A percentile compares a stretch with the other conserved stretches of the same genome.
phyloP scores from a whole-genome alignment of 164 flowering plant species.

The Macadamia tetraphylla region DNA sequence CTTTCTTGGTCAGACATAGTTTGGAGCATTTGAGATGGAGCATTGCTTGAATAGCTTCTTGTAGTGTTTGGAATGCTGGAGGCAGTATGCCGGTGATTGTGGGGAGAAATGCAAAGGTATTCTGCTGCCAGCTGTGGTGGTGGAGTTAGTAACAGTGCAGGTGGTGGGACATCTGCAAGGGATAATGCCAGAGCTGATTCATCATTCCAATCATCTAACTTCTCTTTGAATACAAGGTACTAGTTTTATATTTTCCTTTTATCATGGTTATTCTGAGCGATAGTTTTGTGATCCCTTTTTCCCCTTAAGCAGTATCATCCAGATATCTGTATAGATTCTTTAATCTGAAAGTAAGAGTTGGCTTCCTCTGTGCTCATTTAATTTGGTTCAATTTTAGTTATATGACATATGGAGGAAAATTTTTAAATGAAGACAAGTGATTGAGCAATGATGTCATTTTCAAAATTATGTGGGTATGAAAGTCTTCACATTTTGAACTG shows the following conservation, averaged over 20 bases:
- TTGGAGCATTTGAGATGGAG: constrained; percentile 7
- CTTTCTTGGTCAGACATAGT: constrained; percentile 7
- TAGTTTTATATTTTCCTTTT: not conserved
- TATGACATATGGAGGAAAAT: no score
- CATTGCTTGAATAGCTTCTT: constrained; percentile 18
- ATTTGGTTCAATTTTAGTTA: no score
- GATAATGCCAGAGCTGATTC: constrained; percentile 68
- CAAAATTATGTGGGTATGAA: no score
- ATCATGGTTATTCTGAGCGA: not conserved
- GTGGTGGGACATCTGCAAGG: constrained; percentile 66
- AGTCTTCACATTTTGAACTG: no score
- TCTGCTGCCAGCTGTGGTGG: constrained; percentile 75
- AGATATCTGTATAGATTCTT: no score
- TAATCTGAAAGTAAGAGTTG: no score
- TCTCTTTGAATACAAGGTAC: constrained; percentile 64
- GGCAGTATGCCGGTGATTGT: constrained; percentile 89
- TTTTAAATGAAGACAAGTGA: no score
- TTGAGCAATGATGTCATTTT: no score
- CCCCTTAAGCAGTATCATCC: no score
- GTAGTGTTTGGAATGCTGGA: constrained; percentile 45
- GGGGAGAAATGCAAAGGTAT: constrained; percentile 95
- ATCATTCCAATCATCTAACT: constrained; percentile 52
- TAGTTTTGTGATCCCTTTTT: not conserved
- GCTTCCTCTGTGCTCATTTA: no score
- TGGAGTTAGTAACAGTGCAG: constrained; percentile 71